Evolutionary conservation across 2,329 filamentous ascomycete genomes (phyloP).

Genomic region (Claviceps digitariae): DNA sequence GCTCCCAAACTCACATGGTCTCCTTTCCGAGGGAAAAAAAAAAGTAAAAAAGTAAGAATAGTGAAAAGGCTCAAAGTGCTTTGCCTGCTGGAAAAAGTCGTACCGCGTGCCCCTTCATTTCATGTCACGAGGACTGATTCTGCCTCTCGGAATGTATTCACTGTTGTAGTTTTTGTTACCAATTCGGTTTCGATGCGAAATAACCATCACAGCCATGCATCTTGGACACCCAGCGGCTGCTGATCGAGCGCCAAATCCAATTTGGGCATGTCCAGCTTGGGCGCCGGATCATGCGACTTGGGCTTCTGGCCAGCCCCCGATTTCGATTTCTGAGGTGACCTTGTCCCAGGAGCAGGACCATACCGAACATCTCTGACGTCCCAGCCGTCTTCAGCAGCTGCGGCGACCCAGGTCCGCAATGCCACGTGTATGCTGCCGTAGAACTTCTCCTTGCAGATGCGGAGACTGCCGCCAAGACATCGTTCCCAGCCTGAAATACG

Average conservation of each 20-base stretch:
- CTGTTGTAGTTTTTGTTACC: neutral
- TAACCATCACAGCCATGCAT: constrained; percentile 17
- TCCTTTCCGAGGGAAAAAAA: neutral
- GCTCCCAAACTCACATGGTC: too few relatives aligned
- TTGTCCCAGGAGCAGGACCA: constrained; percentile 36
- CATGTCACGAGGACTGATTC: too few relatives aligned
- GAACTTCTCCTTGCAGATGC: constrained; percentile 95
- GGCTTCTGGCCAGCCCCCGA: constrained; percentile 25
- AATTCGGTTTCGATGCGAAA: too few relatives aligned
- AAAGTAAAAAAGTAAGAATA: neutral
- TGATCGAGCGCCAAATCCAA: constrained; percentile 34
- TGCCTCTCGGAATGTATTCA: neutral
- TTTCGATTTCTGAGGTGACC: constrained; percentile 19
- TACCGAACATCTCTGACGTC: constrained; percentile 67
- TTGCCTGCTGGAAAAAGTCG: too few relatives aligned
- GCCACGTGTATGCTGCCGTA: constrained; percentile 86
- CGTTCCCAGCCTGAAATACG: constrained; percentile 83
- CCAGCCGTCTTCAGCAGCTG: constrained; percentile 80
- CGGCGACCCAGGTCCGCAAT: constrained; percentile 78
- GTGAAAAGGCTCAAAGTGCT: neutral
- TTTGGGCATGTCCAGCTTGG: constrained; percentile 47
- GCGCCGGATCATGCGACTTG: constrained; percentile 36
- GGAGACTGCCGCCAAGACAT: constrained; percentile 68
- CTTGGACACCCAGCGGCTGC: constrained; percentile 15
- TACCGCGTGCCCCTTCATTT: too few relatives aligned